Base-by-base conservation (phyloP, 2,329 filamentous ascomycete species). In the Phaeophleospora eucalypticola region DNA sequence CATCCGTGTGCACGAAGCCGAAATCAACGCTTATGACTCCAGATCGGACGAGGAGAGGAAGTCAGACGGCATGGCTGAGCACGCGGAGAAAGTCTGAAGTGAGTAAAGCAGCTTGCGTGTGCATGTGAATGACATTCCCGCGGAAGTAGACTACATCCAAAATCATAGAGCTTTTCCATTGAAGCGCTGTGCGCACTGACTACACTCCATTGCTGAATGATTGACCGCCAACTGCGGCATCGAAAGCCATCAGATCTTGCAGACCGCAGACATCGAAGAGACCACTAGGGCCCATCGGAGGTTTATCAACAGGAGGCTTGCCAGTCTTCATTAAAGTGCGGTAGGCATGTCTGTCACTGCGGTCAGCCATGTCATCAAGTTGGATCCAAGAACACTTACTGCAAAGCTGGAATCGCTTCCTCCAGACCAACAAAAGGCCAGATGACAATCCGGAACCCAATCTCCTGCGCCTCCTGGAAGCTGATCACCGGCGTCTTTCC, bases 401-500 rank as follows among this genome's bases (percentile, higher is more conserved):
- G 18, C 16, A 41, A 19, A 4, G 19, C 39, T 15, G 39, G 39
- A 15, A 41, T 21, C 3, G 39, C 24, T 6, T 15, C 39, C n/a
- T 41, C 39, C 21, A 41, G n/a, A 3, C 39, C 39, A 32, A 41
- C 39, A 15, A 41, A 41, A 16, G 39, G 39, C 39, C 39, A 29
- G 15, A 41, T 41, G 6, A 41, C 39, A 8, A 41, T 41, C 9
- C 39, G 20, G 16, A 41, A 41, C 14, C 39, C 39, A 33, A 41
- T 29, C 16, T 41, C 19, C 27, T 41, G 39, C 16, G 39, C 39
- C 24, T 41, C 39, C 7, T 41, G 19, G 27, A 41, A 41, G 24
- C 39, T 41, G 39, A 41, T 41, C 12, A 41, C 39, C 3, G 39
- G 39, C n/a, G 39, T 41, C 39, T 41, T 41, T 3, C 39, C 39